A percentile compares a stretch with the other conserved stretches of the same genome.
phyloP scores from a whole-genome alignment of 2,329 filamentous ascomycete genomes.

The Ramularia endophylla region DNA sequence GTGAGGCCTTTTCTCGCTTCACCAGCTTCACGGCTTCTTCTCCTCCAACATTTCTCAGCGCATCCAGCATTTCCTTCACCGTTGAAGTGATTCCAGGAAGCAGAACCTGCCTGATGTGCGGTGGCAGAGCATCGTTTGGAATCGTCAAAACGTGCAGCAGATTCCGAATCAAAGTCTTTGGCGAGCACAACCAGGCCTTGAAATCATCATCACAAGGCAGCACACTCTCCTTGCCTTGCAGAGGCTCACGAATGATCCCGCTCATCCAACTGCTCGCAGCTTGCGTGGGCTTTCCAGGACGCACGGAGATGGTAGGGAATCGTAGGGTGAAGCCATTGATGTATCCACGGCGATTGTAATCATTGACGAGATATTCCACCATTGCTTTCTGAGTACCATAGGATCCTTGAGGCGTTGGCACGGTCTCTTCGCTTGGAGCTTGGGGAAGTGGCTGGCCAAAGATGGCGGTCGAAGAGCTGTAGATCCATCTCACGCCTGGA shows the following conservation, averaged over 20 bases:
- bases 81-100: slow-evolving; percentile 51
- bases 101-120: slow-evolving; percentile 47
- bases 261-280: slow-evolving; percentile 49
- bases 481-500: slow-evolving; percentile 45
- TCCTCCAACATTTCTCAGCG: slow-evolving; percentile 50
- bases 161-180: slow-evolving; percentile 50
- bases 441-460: slow-evolving; percentile 44
- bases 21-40: slow-evolving; percentile 47
- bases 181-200: slow-evolving; percentile 53
- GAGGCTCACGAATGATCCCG: slow-evolving; percentile 49
- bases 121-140: slow-evolving; percentile 44
- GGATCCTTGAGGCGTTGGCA: slow-evolving; percentile 43
- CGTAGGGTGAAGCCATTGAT: slow-evolving; percentile 40
- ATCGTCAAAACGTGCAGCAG: slow-evolving; percentile 48
- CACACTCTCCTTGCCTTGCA: slow-evolving; percentile 43
- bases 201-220: slow-evolving; percentile 49
- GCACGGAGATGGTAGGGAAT: slow-evolving; percentile 48
- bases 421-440: slow-evolving; percentile 39
- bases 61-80: slow-evolving; percentile 52
- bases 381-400: slow-evolving; percentile 50
- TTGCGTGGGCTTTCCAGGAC: slow-evolving; percentile 46
- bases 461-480: slow-evolving; percentile 45
- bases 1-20: slow-evolving; percentile 46
- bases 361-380: slow-evolving; percentile 45
- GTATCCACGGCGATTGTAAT: slow-evolving; percentile 47